Base-by-base conservation (phyloP, 1,139 yeast species). In the Taphrina deformans region DNA sequence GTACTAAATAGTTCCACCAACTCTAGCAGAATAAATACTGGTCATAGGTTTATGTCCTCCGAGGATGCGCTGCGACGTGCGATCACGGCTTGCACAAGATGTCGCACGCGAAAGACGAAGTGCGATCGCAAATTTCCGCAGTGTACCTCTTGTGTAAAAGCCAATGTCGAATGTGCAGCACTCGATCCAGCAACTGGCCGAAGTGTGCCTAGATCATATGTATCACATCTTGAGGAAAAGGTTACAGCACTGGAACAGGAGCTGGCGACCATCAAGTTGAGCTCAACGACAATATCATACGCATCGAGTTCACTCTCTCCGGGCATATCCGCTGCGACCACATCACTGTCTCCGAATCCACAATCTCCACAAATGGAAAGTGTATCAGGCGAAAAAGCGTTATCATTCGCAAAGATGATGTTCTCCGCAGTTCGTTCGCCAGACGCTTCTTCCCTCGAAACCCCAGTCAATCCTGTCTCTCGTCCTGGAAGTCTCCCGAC, bases 171-270 rank as follows among this genome's bases (percentile, higher is more conserved):
- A 21, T 90, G 97, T 75, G 85, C 89, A 23, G 91, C 96, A 0
- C 75, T 89, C 12, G 97, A 91, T 73, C 90, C 96, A 0, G 90
- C 90, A 2, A 88, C 96, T 0, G 96, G 96, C 0, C 78, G 96
- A 66, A 91, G 88, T 69, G 84, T 90, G 0, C 96, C 97, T 0
- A 77, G 97, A 55, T 85, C 71, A 66, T 90, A 91, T 72, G 84
- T 89, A 5, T 82, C 85, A 16, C 87, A 86, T 71, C 76, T 91
- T 66, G 97, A 91, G 73, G 85, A 84, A 65, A 78, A 85, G 48
- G 79, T 90, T 1, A 79, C 81, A 14, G 75, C 77, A 18, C 77
- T 90, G 68, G 91, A 88, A 72, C 71, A 72, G 2, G 77, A 79
- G 66, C 73, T 89, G 53, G 74, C 75, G 62, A 76, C 76, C 35